These are phyloP conservation scores for Collybiopsis luxurians DNA, from an alignment of 768 basidiomycete species.

Conservation along the genomic window DNA sequence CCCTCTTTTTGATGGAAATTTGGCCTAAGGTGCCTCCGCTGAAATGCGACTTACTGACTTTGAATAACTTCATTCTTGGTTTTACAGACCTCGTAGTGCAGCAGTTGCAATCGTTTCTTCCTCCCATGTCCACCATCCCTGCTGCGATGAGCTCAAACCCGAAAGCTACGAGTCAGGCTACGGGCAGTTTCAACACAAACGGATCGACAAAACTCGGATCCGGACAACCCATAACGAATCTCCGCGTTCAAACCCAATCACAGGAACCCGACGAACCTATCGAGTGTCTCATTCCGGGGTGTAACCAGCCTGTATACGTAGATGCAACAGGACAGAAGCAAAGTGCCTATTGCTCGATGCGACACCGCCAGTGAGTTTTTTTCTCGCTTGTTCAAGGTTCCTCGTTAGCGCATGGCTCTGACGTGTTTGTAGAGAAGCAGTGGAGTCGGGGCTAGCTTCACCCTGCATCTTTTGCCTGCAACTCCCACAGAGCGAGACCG, in stretches of 20 bases:
- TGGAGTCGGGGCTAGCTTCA: slow-evolving; percentile 44
- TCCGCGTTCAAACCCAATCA: not conserved
- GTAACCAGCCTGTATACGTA: slow-evolving; percentile 54
- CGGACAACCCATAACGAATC: too few relatives aligned
- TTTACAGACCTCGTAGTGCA: slow-evolving; percentile 41
- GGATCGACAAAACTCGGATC: too few relatives aligned
- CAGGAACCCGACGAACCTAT: slow-evolving; percentile 31
- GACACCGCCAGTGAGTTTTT: slow-evolving; percentile 60
- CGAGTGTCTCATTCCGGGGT: slow-evolving; percentile 54
- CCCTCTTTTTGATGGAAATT: not conserved
- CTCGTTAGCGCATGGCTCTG: not conserved
- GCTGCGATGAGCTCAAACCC: not conserved
- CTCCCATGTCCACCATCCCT: not conserved
- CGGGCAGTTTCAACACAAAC: not conserved
- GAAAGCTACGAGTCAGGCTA: not conserved
- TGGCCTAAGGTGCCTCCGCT: too few relatives aligned
- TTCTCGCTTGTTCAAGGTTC: not conserved
- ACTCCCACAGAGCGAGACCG: slow-evolving; percentile 54
- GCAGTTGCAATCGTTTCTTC: slow-evolving; percentile 29
- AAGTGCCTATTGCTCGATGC: slow-evolving; percentile 57
- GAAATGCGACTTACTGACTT: too few relatives aligned
- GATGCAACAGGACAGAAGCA: slow-evolving; percentile 48
- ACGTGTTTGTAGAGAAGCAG: slow-evolving; percentile 51
- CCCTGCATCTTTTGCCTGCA: slow-evolving; percentile 66
- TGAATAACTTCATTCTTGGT: not conserved